Conservation (phyloP, 2,329 filamentous ascomycete species). For the Lomentospora prolificans region DNA sequence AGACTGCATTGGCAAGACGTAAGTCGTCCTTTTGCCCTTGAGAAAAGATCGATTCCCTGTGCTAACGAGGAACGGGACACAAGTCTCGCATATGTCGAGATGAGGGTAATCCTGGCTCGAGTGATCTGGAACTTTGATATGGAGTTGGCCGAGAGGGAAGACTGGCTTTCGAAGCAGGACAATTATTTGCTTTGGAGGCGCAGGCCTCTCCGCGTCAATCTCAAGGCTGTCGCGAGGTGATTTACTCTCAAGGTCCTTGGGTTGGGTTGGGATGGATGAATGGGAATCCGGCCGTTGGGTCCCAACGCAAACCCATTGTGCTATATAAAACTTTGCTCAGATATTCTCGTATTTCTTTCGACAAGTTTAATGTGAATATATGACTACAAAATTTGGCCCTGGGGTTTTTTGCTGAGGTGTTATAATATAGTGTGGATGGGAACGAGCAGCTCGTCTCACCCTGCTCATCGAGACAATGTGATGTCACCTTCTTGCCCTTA, state of each 20-base stretch:
- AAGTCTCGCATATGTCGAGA: slow-evolving; percentile 39
- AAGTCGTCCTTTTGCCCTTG: slow-evolving; percentile 15
- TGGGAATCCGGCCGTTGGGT: too few relatives aligned
- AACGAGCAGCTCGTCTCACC: too few relatives aligned
- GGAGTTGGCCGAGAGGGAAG: slow-evolving; percentile 18
- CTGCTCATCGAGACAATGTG: too few relatives aligned
- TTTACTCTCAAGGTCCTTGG: background rate
- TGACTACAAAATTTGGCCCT: too few relatives aligned
- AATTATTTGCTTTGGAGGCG: slow-evolving; percentile 15
- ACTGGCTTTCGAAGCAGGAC: slow-evolving; percentile 15
- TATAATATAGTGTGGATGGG: too few relatives aligned
- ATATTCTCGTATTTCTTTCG: too few relatives aligned
- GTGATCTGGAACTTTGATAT: slow-evolving; percentile 41
- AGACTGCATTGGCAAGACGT: slow-evolving; percentile 41
- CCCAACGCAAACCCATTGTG: too few relatives aligned
- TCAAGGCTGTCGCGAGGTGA: slow-evolving; percentile 5
- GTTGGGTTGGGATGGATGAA: background rate
- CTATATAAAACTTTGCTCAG: too few relatives aligned
- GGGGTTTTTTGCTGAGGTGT: too few relatives aligned
- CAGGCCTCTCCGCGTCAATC: slow-evolving; percentile 11
- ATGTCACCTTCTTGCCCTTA: too few relatives aligned
- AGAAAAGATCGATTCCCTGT: background rate
- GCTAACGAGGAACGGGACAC: background rate
- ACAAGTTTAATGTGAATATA: too few relatives aligned
- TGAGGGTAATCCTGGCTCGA: slow-evolving; percentile 36